These are phyloP conservation scores for Myriosclerotinia scirpicola DNA, from an alignment of 2,329 filamentous ascomycete species.

Conservation along the genomic window DNA sequence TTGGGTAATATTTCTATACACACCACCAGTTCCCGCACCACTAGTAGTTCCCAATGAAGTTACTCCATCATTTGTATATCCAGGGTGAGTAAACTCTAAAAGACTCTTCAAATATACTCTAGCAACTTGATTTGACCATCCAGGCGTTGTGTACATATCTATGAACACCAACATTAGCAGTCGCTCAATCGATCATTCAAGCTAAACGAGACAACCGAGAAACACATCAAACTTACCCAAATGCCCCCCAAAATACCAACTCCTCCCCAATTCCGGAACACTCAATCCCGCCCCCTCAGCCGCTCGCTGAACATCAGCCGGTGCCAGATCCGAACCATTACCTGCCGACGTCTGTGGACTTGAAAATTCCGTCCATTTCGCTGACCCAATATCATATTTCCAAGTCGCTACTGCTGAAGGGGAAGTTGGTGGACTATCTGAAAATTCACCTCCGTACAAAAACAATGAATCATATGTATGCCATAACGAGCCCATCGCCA, in stretches of 20 bases:
- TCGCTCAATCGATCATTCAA: background rate
- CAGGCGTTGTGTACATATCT: conserved; percentile 52
- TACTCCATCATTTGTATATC: conserved; percentile 63
- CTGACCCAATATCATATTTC: conserved; percentile 64
- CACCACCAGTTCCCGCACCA: conserved; percentile 60
- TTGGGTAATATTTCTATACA: conserved; percentile 72
- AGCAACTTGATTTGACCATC: conserved; percentile 64
- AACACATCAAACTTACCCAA: conserved; percentile 12
- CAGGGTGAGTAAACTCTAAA: conserved; percentile 74
- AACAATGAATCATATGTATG: conserved; percentile 68
- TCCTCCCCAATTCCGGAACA: conserved; percentile 66
- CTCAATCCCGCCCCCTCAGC: conserved; percentile 73
- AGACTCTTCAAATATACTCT: conserved; percentile 72
- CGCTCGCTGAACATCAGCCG: conserved; percentile 61
- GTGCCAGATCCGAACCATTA: conserved; percentile 57
- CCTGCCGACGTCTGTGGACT: conserved; percentile 63
- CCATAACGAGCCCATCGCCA: conserved; percentile 76
- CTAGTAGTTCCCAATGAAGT: conserved; percentile 52
- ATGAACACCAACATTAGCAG: background rate
- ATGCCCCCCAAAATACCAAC: conserved; percentile 79
- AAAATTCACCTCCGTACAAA: conserved; percentile 74
- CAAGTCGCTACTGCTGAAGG: conserved; percentile 64
- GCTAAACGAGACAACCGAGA: background rate
- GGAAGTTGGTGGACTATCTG: conserved; percentile 57
- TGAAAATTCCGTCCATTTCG: conserved; percentile 62